These are phyloP conservation scores for Xylariaceae sp. DNA, from an alignment of 2,329 filamentous ascomycete genomes.

Conservation along the genomic window DNA sequence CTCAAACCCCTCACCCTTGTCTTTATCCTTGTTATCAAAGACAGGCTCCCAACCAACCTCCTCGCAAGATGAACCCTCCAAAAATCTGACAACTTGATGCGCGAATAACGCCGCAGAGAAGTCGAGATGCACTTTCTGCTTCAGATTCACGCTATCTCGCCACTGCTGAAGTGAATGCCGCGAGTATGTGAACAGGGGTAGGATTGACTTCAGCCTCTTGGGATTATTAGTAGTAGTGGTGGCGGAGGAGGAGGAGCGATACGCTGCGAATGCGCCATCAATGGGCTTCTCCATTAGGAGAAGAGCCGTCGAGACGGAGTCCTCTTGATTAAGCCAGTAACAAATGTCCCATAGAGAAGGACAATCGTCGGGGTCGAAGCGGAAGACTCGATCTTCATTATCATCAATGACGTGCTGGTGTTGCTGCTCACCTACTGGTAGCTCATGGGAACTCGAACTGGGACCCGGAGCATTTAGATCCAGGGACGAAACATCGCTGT, in stretches of 20 bases:
- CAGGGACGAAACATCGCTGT: no score
- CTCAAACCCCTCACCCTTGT: no score
- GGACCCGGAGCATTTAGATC: no score
- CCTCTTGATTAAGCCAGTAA: slow-evolving; percentile 1
- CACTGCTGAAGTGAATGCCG: slow-evolving; percentile 4
- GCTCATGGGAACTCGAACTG: no score
- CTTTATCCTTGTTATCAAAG: not conserved
- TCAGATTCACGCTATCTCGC: not conserved
- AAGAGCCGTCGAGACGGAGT: not conserved
- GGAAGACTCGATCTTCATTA: not conserved
- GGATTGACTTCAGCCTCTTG: not conserved
- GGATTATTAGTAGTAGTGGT: no score
- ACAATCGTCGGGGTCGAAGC: not conserved
- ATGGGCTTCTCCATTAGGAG: not conserved
- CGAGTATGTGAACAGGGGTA: slow-evolving; percentile 12
- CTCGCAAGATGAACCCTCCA: not conserved
- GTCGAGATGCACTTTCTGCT: not conserved
- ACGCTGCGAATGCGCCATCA: not conserved
- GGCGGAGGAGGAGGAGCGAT: not conserved
- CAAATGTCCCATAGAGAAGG: not conserved
- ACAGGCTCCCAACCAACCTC: slow-evolving; percentile 2
- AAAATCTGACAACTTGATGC: slow-evolving; percentile 5
- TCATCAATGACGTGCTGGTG: not conserved
- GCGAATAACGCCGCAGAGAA: slow-evolving; percentile 19
- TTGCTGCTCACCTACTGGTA: no score